A percentile compares a stretch with the other conserved stretches of the same genome.
These are phyloP conservation scores for Vigna nakashimae DNA, from an alignment of 306 rosid species.

Conservation along the genomic window DNA sequence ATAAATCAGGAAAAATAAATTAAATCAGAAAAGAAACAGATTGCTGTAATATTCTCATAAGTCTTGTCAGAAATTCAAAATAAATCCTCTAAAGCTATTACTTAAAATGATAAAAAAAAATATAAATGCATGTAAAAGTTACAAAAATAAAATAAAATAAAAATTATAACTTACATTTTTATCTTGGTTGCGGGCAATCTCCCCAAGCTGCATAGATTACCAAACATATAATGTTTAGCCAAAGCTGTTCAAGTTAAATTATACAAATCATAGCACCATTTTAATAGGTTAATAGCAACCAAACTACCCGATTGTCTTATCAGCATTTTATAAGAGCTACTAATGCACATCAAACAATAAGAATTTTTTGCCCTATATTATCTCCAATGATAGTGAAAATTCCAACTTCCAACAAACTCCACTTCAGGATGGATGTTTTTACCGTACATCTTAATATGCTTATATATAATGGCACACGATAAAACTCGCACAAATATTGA, in stretches of 20 bases:
- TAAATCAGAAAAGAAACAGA: conserved; percentile 27
- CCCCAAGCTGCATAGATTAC: conserved; percentile 65
- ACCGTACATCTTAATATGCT: background rate
- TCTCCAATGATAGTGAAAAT: conserved; percentile 4
- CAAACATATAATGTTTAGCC: conserved; percentile 29
- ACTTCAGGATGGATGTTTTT: background rate
- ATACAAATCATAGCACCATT: background rate
- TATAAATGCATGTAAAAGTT: background rate
- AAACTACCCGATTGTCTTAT: conserved; percentile 11
- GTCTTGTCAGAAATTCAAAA: conserved; percentile 14
- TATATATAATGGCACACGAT: background rate
- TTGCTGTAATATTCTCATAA: background rate
- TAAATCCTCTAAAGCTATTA: conserved; percentile 22
- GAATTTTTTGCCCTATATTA: background rate
- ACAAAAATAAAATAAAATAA: background rate
- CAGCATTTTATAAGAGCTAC: conserved; percentile 38
- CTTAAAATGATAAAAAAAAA: conserved; percentile 27
- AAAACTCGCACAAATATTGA: conserved; percentile 2
- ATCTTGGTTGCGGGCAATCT: conserved; percentile 58
- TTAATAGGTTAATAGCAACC: conserved; percentile 34
- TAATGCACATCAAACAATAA: conserved; percentile 18
- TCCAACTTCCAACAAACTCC: conserved; percentile 7
- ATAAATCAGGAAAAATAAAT: conserved; percentile 39
- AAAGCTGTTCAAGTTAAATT: conserved; percentile 19
- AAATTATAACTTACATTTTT: conserved; percentile 53